Evolutionary conservation across 1,284 basidiomycete genomes (phyloP), one percentile per base, ranked within the genome.

Genomic region (Cutaneotrichosporon curvatum): DNA sequence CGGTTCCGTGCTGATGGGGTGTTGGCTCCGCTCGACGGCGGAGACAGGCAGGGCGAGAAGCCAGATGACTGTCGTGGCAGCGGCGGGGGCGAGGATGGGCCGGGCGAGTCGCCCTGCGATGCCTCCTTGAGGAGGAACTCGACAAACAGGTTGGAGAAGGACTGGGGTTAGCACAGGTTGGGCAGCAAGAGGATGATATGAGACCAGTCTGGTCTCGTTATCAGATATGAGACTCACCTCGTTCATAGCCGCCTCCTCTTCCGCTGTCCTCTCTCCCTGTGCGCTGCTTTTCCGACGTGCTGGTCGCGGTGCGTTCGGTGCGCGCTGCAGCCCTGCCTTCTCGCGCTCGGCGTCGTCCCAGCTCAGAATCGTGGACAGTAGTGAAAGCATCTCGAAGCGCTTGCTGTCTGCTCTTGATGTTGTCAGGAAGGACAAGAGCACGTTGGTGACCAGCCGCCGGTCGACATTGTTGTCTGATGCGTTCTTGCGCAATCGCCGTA

Each of bases 91-190:
- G 38, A 25, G 4, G 39, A 25, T 6, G 38, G 16, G n/a, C 31
- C 30, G n/a, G 40, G 38, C 30, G 35, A 35, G 15, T 44, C 38
- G 48, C 69, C 69, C 50, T 72, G 70, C 3, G 79, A 79, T 0
- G 88, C 83, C 74, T 94, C 88, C 34, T 89, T 91, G 56, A 95
- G 81, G 3, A 96, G 78, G 65, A 92, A 96, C 70, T 96, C 91
- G 42, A 96, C 90, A 82, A 89, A 96, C 12, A 94, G 78, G 45
- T 88, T 85, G 36, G 87, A 90, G 74, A 95, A 95, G 0, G 87
- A 90, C 87, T 94, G 58, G n/a, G 23, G 40, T 30, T 21, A 44
- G 35, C 15, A 20, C 16, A 9, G 9, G 33, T 10, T 9, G 33
- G 33, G 18, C 19, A 10, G 31, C 22, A 34, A 9, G 32, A 23